These are phyloP conservation scores for Colletotrichum brevisporum DNA, from an alignment of 2,329 filamentous ascomycete genomes.

Conservation along the genomic window DNA sequence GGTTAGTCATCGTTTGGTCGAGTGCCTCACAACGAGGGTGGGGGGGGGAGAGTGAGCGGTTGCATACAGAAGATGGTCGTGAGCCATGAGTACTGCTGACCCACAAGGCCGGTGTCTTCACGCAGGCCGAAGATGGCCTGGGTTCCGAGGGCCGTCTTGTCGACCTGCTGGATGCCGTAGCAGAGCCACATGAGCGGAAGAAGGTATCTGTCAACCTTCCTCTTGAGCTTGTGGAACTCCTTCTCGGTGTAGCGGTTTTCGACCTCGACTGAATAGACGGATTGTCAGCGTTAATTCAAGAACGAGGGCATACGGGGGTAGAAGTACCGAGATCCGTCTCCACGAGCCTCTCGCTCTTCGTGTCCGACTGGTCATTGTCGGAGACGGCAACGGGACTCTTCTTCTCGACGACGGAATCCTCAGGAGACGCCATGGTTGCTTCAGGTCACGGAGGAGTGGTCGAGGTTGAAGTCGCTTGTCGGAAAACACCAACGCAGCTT, in stretches of 20 bases:
- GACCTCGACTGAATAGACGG: slow-evolving; percentile 8
- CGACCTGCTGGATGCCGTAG: slow-evolving; percentile 64
- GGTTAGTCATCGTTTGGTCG: too few relatives aligned
- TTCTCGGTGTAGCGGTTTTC: slow-evolving; percentile 51
- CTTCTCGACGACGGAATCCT: slow-evolving; percentile 23
- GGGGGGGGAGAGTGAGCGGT: background rate
- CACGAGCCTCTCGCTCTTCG: slow-evolving; percentile 19
- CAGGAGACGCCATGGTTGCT: slow-evolving; percentile 17
- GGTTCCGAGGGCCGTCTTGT: slow-evolving; percentile 59
- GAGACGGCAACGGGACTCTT: slow-evolving; percentile 21
- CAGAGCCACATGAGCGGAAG: slow-evolving; percentile 63
- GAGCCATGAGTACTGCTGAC: slow-evolving; percentile 46
- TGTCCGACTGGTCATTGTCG: slow-evolving; percentile 26
- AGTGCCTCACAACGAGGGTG: too few relatives aligned
- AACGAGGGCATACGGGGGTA: too few relatives aligned
- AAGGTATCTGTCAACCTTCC: slow-evolving; percentile 60
- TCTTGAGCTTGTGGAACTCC: slow-evolving; percentile 54
- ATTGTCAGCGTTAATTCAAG: background rate
- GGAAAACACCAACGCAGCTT: too few relatives aligned
- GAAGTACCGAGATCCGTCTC: slow-evolving; percentile 24
- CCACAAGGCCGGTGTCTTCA: slow-evolving; percentile 46
- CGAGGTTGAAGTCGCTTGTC: too few relatives aligned
- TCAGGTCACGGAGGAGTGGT: background rate
- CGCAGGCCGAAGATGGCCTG: slow-evolving; percentile 56
- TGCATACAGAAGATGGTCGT: slow-evolving; percentile 52